These are phyloP conservation scores for Trichoderma cornu-damae DNA, from an alignment of 2,329 filamentous ascomycete species.

Conservation along the genomic window DNA sequence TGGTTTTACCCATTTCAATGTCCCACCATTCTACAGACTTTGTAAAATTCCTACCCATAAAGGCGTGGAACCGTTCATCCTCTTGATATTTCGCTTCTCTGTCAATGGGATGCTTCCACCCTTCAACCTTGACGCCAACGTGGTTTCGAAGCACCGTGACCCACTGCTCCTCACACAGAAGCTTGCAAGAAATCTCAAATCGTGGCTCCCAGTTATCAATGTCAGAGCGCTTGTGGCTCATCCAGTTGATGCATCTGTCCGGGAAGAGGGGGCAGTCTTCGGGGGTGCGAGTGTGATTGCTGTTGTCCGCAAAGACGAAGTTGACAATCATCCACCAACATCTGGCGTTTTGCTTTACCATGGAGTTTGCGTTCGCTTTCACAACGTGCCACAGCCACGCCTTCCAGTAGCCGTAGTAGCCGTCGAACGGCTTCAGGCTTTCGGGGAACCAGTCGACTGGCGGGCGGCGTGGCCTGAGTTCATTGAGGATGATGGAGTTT, in stretches of 20 bases:
- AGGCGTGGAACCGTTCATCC: neutral
- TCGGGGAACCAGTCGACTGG: neutral
- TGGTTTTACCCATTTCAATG: too few relatives aligned
- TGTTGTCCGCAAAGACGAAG: neutral
- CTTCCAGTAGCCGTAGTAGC: constrained; percentile 7
- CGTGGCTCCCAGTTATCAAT: constrained; percentile 12
- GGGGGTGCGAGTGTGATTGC: neutral
- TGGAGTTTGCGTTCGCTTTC: neutral
- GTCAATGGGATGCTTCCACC: neutral
- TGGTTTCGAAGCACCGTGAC: neutral
- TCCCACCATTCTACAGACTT: neutral
- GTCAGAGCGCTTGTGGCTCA: neutral
- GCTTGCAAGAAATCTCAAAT: constrained; percentile 13
- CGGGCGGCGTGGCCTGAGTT: neutral
- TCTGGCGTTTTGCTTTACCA: neutral
- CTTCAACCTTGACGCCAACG: neutral
- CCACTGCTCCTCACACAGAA: constrained; percentile 13
- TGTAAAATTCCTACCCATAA: neutral
- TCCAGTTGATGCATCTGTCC: neutral
- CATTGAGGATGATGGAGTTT: constrained; percentile 11
- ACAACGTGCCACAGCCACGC: constrained; percentile 14
- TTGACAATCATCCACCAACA: constrained; percentile 16
- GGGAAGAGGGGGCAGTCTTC: neutral
- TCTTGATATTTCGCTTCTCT: neutral
- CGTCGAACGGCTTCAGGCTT: neutral